phyloP scores from a whole-genome alignment of 2,329 filamentous ascomycete species.

The Drechslera avenae region DNA sequence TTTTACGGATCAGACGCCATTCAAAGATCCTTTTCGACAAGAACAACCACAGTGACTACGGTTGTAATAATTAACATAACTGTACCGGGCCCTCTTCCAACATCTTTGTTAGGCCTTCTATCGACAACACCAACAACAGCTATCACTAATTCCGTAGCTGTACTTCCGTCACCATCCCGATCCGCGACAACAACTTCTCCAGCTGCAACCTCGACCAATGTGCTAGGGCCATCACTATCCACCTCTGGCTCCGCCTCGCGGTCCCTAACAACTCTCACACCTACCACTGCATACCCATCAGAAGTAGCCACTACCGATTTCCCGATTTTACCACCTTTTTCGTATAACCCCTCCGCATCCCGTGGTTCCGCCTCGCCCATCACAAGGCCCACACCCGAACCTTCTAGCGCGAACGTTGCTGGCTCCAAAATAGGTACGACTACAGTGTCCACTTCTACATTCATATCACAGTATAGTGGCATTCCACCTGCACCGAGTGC shows the following conservation, averaged over 20 bases:
- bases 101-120: not conserved
- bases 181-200: not conserved
- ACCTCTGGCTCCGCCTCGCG: not conserved
- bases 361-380: slow-evolving; percentile 9
- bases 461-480: slow-evolving; percentile 19
- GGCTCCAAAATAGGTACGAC: slow-evolving; percentile 22
- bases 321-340: slow-evolving; percentile 7
- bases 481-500: slow-evolving; percentile 39
- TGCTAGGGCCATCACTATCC: not conserved
- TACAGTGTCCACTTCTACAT: slow-evolving; percentile 16
- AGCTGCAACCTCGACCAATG: not conserved
- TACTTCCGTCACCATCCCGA: not conserved
- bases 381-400: slow-evolving; percentile 4
- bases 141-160: not conserved
- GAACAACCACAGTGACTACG: not conserved
- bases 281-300: not conserved
- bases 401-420: slow-evolving; percentile 8
- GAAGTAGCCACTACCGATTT: not conserved
- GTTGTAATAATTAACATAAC: not conserved
- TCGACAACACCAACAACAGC: not conserved
- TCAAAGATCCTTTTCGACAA: not conserved
- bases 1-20: not conserved
- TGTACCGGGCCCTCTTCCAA: not conserved
- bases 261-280: not conserved
- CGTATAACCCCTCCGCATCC: slow-evolving; percentile 11